Evolutionary conservation across 2,329 filamentous ascomycete genomes (phyloP).

Genomic region (Cladophialophora immunda): DNA sequence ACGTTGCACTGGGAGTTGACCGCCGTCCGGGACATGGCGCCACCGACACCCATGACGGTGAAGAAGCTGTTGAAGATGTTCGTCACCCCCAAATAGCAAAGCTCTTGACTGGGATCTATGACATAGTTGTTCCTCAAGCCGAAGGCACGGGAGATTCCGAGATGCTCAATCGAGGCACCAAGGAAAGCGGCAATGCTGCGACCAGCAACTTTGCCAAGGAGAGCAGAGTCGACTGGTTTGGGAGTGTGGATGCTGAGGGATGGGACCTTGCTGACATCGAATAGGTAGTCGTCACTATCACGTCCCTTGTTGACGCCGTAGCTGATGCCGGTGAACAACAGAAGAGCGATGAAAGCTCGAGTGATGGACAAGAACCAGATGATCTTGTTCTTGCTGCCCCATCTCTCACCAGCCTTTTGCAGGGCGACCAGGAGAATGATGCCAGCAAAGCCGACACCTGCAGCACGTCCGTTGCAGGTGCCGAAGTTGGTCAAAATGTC

Average conservation of each 20-base stretch:
- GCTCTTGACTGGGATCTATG: constrained; percentile 71
- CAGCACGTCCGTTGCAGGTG: constrained; percentile 65
- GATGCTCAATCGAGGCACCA: constrained; percentile 68
- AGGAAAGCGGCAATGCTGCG: constrained; percentile 69
- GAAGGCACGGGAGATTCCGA: constrained; percentile 71
- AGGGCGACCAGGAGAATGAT: constrained; percentile 66
- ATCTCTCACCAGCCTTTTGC: constrained; percentile 66
- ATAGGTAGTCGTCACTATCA: constrained; percentile 58
- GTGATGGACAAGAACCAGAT: constrained; percentile 69
- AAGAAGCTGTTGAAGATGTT: constrained; percentile 74
- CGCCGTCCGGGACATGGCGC: constrained; percentile 72
- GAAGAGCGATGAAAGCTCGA: constrained; percentile 67
- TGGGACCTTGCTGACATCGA: constrained; percentile 66
- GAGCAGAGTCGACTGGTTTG: constrained; percentile 54
- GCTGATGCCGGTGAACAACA: constrained; percentile 70
- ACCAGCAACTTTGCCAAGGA: constrained; percentile 63
- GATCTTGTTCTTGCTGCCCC: constrained; percentile 65
- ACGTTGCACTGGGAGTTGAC: constrained; percentile 73
- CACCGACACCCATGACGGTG: constrained; percentile 70
- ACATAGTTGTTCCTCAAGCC: constrained; percentile 69
- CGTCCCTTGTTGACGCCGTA: constrained; percentile 67
- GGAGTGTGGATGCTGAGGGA: constrained; percentile 64
- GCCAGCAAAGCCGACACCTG: constrained; percentile 66
- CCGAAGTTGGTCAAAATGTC: constrained; percentile 66
- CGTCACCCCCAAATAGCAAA: constrained; percentile 68